phyloP scores from a whole-genome alignment of 2,329 filamentous ascomycete genomes.

The Diaporthe batatas region DNA sequence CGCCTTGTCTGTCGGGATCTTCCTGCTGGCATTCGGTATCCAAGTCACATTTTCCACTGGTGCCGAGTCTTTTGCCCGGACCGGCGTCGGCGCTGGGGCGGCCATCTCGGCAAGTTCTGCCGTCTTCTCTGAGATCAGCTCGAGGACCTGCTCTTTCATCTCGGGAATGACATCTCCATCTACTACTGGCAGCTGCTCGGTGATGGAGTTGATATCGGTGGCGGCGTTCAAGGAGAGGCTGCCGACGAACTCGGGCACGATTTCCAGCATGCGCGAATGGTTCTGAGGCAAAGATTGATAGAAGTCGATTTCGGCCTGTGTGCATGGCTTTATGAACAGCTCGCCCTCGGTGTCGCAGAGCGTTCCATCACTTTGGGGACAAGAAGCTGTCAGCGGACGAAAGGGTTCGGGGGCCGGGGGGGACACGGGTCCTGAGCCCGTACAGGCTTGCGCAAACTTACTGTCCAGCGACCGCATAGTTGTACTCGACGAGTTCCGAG shows the following conservation, averaged over 20 bases:
- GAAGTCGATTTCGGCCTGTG: slow-evolving; percentile 85
- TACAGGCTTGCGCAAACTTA: slow-evolving; percentile 61
- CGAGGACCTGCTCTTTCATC: slow-evolving; percentile 54
- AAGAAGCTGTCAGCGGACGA: slow-evolving; percentile 41
- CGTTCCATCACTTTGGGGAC: slow-evolving; percentile 80
- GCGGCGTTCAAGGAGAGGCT: slow-evolving; percentile 77
- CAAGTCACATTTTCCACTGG: slow-evolving; percentile 53
- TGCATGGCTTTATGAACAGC: slow-evolving; percentile 95
- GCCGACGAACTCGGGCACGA: slow-evolving; percentile 90
- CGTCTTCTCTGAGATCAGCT: slow-evolving; percentile 38
- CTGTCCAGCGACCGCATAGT: slow-evolving; percentile 87
- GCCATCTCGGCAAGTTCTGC: slow-evolving; percentile 43
- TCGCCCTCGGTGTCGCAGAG: slow-evolving; percentile 86
- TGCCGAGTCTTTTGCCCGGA: slow-evolving; percentile 28
- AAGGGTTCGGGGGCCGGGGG: not conserved
- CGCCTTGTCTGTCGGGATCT: slow-evolving; percentile 82
- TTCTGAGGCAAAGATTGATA: slow-evolving; percentile 78
- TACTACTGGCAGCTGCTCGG: slow-evolving; percentile 62
- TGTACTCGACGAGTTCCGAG: slow-evolving; percentile 76
- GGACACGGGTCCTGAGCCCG: not conserved
- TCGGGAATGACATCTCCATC: slow-evolving; percentile 59
- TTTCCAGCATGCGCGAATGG: slow-evolving; percentile 80
- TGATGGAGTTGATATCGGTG: slow-evolving; percentile 60
- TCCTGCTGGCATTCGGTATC: slow-evolving; percentile 64
- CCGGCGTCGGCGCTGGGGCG: slow-evolving; percentile 27